phyloP scores from a whole-genome alignment of 2,329 filamentous ascomycete species.

The Verruconis gallopava region DNA sequence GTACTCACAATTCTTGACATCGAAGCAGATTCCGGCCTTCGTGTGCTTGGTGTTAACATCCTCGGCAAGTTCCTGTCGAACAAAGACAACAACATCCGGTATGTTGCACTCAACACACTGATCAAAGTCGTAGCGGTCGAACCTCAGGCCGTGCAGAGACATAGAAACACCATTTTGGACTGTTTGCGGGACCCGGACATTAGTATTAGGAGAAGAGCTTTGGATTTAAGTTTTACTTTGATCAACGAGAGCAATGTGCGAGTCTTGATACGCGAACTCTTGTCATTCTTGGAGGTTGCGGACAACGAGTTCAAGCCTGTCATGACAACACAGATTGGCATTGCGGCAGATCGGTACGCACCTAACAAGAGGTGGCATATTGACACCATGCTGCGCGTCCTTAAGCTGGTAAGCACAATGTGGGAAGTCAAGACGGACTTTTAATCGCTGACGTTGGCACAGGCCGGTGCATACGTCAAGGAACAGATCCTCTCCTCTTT shows the following conservation, averaged over 20 bases:
- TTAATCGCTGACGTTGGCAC: not conserved
- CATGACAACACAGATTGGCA: conserved; percentile 96
- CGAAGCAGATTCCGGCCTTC: conserved; percentile 86
- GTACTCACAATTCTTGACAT: conserved; percentile 96
- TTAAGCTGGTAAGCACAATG: conserved; percentile 64
- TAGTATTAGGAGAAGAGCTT: conserved; percentile 86
- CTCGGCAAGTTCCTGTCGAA: conserved; percentile 97
- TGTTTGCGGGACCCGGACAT: conserved; percentile 95
- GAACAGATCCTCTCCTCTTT: conserved; percentile 97
- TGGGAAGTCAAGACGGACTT: conserved; percentile 13
- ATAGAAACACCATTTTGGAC: conserved; percentile 94
- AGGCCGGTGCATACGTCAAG: conserved; percentile 89
- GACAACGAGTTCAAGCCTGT: conserved; percentile 98
- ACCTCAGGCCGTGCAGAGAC: conserved; percentile 91
- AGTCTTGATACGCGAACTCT: conserved; percentile 79
- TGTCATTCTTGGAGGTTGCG: conserved; percentile 91
- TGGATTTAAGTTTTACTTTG: conserved; percentile 93
- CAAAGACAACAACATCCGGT: conserved; percentile 97
- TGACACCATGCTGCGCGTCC: conserved; percentile 88
- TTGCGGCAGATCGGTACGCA: conserved; percentile 89
- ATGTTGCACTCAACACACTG: conserved; percentile 91
- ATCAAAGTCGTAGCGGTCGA: conserved; percentile 98
- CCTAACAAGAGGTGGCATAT: conserved; percentile 98
- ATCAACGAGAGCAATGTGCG: conserved; percentile 96
- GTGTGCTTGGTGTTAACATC: conserved; percentile 94